A percentile compares a stretch with the other conserved stretches of the same genome.
Conservation (phyloP, 2,329 filamentous ascomycete genomes). For the Coniochaeta ligniaria region DNA sequence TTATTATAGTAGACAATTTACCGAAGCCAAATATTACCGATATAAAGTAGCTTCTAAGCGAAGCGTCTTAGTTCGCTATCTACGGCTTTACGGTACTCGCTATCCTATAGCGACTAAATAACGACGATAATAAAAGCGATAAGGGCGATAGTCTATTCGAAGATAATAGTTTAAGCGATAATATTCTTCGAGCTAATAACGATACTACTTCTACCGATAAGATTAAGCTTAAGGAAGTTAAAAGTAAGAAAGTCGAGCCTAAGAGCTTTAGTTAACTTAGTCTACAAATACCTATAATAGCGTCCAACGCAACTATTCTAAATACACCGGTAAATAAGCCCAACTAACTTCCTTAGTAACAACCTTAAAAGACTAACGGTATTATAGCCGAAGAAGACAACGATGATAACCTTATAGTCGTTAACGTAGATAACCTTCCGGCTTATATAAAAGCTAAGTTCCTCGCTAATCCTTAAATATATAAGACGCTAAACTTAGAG, state of each 20-base stretch:
- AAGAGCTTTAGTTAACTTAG: neutral
- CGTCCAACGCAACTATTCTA: no score
- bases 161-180: no score
- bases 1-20: neutral
- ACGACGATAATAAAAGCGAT: neutral
- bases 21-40: neutral
- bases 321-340: no score
- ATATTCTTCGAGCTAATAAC: neutral
- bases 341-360: no score
- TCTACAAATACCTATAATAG: neutral
- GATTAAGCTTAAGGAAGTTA: neutral
- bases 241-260: no score
- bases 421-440: neutral
- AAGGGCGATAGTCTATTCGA: neutral
- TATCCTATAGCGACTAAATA: neutral
- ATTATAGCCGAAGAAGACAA: neutral
- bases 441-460: constrained; percentile 1
- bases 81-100: neutral
- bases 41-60: neutral
- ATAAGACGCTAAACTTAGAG: neutral
- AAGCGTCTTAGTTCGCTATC: neutral
- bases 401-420: constrained; percentile 1
- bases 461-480: neutral
- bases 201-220: neutral
- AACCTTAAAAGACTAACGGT: neutral